Base-by-base conservation (phyloP, 2,329 filamentous ascomycete genomes). In the Fusarium piperis region DNA sequence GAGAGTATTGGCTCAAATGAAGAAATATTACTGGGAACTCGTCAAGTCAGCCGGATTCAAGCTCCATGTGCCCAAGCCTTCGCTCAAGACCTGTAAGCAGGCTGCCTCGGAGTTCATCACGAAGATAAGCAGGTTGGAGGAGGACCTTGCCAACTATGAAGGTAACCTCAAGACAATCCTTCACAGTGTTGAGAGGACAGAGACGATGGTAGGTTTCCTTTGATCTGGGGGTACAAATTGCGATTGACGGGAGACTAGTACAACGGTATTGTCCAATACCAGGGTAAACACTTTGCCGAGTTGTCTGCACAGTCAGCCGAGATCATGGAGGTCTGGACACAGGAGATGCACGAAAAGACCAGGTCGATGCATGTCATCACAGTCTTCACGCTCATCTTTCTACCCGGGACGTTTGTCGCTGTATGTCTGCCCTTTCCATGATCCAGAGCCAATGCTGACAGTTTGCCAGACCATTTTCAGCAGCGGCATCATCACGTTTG, bases 311-410 rank as follows among this genome's bases (percentile, higher is more conserved):
- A 35, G 13, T 65, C 63, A 16, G 38, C 63, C 6, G 53, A 33
- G 3, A 56, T 57, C 23, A 65, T 65, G 48, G 51, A 62, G 18
- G 18, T 26, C n/a, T 65, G 63, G 48, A 65, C 63, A 2, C 33
- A 39, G 11, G 11, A 65, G 11, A 65, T 65, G 63, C 63, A 65
- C 13, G 32, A 65, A 26, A 65, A 65, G 57, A 65, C 63, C 32
- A 61, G 57, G 26, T 65, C 63, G n/a, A 65, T 65, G 63, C 63
- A 65, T 28, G 57, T 65, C 48, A 65, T 65, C 26, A 65, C 63
- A 26, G 64, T 77, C 11, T 88, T 83, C 70, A 82, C 86, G 64
- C 80, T 88, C 28, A 82, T 87, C 44, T 82, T 87, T 70, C 77
- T 88, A 2, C 86, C 86, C 2, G 86, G 86, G 13, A 65, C 63